These are phyloP conservation scores for Spizellomyces sp. DNA, from an alignment of 192 early-diverging fungal species.

Conservation along the genomic window DNA sequence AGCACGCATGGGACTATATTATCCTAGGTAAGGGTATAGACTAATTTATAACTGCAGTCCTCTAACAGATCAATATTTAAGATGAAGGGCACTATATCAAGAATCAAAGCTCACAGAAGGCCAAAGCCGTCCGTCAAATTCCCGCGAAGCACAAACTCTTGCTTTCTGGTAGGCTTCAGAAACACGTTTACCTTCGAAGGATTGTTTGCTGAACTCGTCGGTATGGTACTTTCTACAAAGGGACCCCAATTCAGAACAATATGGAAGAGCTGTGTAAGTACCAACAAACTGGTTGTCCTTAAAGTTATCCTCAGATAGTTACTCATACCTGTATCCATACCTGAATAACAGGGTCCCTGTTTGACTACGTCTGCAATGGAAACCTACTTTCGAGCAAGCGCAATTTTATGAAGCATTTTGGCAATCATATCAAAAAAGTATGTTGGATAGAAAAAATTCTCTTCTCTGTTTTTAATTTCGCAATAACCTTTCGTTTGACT, in stretches of 20 bases:
- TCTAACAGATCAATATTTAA: background rate
- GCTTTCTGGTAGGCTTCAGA: slow-evolving; percentile 2
- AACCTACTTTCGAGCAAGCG: slow-evolving; percentile 16
- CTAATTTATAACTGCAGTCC: background rate
- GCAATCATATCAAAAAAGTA: slow-evolving; percentile 24
- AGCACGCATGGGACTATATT: slow-evolving; percentile 29
- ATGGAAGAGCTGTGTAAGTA: slow-evolving; percentile 31
- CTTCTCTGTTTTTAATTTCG: too few species aligned
- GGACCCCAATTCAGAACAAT: slow-evolving; percentile 33
- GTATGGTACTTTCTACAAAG: background rate
- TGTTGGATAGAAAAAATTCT: background rate
- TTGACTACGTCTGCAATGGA: slow-evolving; percentile 30
- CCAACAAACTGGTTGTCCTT: background rate
- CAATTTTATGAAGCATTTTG: slow-evolving; percentile 28
- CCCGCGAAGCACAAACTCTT: slow-evolving; percentile 20
- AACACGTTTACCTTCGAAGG: too few species aligned
- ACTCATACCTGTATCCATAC: background rate
- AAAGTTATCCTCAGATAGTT: background rate
- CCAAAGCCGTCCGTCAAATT: slow-evolving; percentile 13
- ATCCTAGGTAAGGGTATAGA: slow-evolving; percentile 8
- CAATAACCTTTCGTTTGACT: background rate
- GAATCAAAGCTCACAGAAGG: slow-evolving; percentile 23
- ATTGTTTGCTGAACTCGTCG: too few species aligned
- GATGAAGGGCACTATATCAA: slow-evolving; percentile 28
- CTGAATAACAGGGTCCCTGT: slow-evolving; percentile 12